These are phyloP conservation scores for Colletotrichum tropicicola DNA, from an alignment of 2,329 filamentous ascomycete genomes.

Conservation along the genomic window DNA sequence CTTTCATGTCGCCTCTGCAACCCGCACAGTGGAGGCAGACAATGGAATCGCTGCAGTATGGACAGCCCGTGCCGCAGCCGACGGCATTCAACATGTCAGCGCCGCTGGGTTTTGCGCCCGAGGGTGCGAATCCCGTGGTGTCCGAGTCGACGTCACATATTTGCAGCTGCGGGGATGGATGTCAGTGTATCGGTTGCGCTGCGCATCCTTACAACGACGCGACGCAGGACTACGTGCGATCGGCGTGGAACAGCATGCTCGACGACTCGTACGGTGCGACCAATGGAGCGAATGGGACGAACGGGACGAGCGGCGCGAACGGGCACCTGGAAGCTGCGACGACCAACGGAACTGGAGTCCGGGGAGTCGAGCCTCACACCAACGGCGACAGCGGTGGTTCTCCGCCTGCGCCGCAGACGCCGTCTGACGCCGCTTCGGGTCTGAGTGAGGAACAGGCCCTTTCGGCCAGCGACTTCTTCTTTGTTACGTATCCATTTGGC, in stretches of 20 bases:
- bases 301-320: slow-evolving; percentile 29
- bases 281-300: slow-evolving; percentile 34
- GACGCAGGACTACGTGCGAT: slow-evolving; percentile 62
- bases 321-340: slow-evolving; percentile 16
- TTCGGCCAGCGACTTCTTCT: slow-evolving; percentile 65
- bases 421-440: slow-evolving; percentile 55
- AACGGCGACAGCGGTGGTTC: slow-evolving; percentile 35
- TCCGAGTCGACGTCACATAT: slow-evolving; percentile 43
- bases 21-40: slow-evolving; percentile 62
- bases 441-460: slow-evolving; percentile 60
- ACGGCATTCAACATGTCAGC: slow-evolving; percentile 23
- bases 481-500: slow-evolving; percentile 62
- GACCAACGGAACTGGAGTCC: slow-evolving; percentile 16
- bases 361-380: background rate
- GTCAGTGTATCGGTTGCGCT: slow-evolving; percentile 74
- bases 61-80: slow-evolving; percentile 41
- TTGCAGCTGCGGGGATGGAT: slow-evolving; percentile 72
- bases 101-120: slow-evolving; percentile 8
- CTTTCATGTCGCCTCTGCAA: slow-evolving; percentile 63
- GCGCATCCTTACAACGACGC: slow-evolving; percentile 74
- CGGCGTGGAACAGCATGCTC: slow-evolving; percentile 53
- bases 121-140: slow-evolving; percentile 34
- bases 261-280: slow-evolving; percentile 41
- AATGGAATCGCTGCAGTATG: slow-evolving; percentile 49
- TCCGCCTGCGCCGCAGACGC: slow-evolving; percentile 53